Evolutionary conservation across 768 basidiomycete species (phyloP), one percentile per base, ranked within the genome.

Genomic region (Polyporus arcularius): DNA sequence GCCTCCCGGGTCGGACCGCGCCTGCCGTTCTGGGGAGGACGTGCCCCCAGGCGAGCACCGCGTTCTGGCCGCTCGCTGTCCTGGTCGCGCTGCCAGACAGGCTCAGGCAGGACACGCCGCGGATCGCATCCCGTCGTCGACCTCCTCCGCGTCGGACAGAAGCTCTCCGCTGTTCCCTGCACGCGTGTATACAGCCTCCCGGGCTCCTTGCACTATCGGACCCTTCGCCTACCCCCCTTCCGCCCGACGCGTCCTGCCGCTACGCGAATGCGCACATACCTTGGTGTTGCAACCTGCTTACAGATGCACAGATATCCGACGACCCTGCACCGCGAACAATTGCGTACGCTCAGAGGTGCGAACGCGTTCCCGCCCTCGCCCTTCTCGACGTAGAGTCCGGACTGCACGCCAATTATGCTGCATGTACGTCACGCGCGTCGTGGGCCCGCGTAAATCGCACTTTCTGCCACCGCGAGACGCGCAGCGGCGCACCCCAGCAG

Each of bases 181-280:
- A 9, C 12, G 31, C 26, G 42, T 48, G 43, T 53, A 26, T 26
- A 26, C 21, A 26, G 21, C 28, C 30, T 15, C 28, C 26, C 54
- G 49, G 60, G 60, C 48, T 51, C 60, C 60, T 54, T 56, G 54
- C 54, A 52, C 43, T 55, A 55, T 56, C 60, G 60, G 60, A 48
- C 54, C 30, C 32, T 15, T 39, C n/a, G 15, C 49, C 47, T 16
- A 35, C 15, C 58, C 40, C 28, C 58, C 39, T 55, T 18, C 52
- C 42, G 9, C 28, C 40, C 30, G 26, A 35, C 46, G 18, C 26
- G 55, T n/a, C 21, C 16, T 38, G 47, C 35, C 35, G 35, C 21
- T 26, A 35, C 12, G 42, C 39, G 10, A 26, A 32, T 50, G 42
- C 55, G 18, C 26, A 16, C 32, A 43, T 55, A 15, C 42, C n/a